phyloP scores from a whole-genome alignment of 257 asterid genomes.

The Petunia axillaris region DNA sequence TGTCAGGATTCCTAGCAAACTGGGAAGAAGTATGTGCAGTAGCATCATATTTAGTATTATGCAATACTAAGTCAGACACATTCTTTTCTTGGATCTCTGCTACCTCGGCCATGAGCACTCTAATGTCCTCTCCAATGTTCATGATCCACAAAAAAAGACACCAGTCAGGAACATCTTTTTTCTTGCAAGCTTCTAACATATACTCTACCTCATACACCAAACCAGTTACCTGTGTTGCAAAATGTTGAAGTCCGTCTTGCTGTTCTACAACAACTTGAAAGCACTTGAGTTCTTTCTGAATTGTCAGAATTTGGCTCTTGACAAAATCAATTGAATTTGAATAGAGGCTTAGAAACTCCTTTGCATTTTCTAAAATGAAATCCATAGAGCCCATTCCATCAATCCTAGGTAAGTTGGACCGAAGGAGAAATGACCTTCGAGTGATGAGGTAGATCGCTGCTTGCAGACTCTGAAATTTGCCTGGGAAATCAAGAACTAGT shows the following conservation, averaged over 20 bases:
- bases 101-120: not conserved
- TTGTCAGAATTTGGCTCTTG: not conserved
- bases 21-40: too few species aligned
- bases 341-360: not conserved
- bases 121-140: not conserved
- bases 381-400: not conserved
- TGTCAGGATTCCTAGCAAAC: too few species aligned
- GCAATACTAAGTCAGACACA: too few species aligned
- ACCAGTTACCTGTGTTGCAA: not conserved
- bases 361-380: not conserved
- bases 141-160: conserved; percentile 17
- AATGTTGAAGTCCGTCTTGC: not conserved
- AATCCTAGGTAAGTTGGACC: not conserved
- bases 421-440: not conserved
- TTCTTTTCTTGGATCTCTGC: too few species aligned
- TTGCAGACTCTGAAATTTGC: not conserved
- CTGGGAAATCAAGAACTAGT: not conserved
- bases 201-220: not conserved
- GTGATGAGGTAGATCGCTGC: not conserved
- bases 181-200: conserved; percentile 5
- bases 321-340: too few species aligned
- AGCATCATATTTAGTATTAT: too few species aligned
- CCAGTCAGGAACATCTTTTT: conserved; percentile 25
- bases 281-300: not conserved
- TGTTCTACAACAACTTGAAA: not conserved